Conservation (phyloP, 257 asterid species). For the Nicotiana undulata region DNA sequence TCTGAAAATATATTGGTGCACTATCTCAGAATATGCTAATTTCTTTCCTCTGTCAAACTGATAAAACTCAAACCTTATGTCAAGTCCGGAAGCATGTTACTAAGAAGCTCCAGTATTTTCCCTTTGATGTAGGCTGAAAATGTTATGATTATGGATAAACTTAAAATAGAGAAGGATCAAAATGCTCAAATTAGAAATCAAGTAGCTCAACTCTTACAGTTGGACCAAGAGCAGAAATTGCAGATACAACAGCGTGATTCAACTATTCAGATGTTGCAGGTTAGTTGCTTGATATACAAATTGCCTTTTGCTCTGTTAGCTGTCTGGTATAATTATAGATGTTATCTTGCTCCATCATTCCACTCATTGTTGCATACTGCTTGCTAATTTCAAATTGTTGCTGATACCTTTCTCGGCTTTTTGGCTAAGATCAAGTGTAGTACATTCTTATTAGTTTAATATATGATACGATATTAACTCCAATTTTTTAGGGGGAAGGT, state of each 20-base stretch:
- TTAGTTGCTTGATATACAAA: constrained; percentile 12
- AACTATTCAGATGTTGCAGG: constrained; percentile 82
- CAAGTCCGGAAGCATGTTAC: constrained; percentile 1
- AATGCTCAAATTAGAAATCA: constrained; percentile 68
- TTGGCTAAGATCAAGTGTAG: neutral
- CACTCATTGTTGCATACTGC: neutral
- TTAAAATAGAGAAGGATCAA: constrained; percentile 82
- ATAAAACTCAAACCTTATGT: constrained; percentile 1
- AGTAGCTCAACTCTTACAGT: constrained; percentile 64
- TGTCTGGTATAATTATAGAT: neutral
- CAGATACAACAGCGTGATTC: constrained; percentile 73
- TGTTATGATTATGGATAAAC: constrained; percentile 62
- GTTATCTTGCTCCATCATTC: neutral
- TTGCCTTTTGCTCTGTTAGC: neutral
- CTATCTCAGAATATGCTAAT: neutral
- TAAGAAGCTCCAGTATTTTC: constrained; percentile 13
- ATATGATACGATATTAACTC: neutral
- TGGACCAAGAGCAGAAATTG: constrained; percentile 74
- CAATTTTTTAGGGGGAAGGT: neutral
- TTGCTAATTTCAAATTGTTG: neutral
- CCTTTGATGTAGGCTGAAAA: constrained; percentile 67
- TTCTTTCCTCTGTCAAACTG: constrained; percentile 2
- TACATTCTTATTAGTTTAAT: neutral
- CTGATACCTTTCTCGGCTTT: neutral
- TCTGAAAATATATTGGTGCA: neutral